Conservation (phyloP, 2,329 filamentous ascomycete species). For the Albifimbria verrucaria region DNA sequence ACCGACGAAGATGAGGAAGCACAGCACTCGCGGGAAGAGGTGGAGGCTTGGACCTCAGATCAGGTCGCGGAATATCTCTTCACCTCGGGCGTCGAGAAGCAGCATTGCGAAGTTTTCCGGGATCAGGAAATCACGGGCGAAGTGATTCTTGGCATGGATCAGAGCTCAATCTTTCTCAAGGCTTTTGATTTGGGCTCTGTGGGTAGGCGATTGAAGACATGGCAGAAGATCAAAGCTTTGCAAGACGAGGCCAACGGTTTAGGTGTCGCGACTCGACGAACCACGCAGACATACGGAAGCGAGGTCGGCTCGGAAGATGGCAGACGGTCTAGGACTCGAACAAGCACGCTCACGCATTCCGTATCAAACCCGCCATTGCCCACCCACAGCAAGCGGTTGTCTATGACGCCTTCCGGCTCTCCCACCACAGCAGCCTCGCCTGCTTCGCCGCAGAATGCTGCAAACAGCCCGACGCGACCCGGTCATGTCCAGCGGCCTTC, state of each 20-base stretch:
- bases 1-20: constrained; percentile 89
- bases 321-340: constrained; percentile 50
- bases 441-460: constrained; percentile 32
- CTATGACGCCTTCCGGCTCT: constrained; percentile 42
- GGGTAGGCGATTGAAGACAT: constrained; percentile 84
- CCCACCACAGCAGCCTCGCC: constrained; percentile 41
- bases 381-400: constrained; percentile 45
- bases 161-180: constrained; percentile 91
- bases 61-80: constrained; percentile 89
- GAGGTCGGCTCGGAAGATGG: constrained; percentile 56
- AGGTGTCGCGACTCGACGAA: constrained; percentile 41
- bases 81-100: constrained; percentile 77
- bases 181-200: constrained; percentile 92
- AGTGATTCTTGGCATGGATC: constrained; percentile 90
- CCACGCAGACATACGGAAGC: constrained; percentile 55
- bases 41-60: constrained; percentile 73
- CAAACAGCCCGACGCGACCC: constrained; percentile 44
- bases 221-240: constrained; percentile 91
- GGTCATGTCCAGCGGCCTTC: constrained; percentile 63
- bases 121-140: constrained; percentile 97
- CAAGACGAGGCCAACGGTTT: constrained; percentile 76
- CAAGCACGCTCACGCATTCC: constrained; percentile 48
- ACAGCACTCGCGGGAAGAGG: constrained; percentile 66
- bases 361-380: constrained; percentile 40
- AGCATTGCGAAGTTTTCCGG: constrained; percentile 89